Percentiles rank a stretch among this genome's conserved stretches.
Evolutionary conservation across 305 asterid genomes (phyloP).

Genomic region (Euphrasia arctica): DNA sequence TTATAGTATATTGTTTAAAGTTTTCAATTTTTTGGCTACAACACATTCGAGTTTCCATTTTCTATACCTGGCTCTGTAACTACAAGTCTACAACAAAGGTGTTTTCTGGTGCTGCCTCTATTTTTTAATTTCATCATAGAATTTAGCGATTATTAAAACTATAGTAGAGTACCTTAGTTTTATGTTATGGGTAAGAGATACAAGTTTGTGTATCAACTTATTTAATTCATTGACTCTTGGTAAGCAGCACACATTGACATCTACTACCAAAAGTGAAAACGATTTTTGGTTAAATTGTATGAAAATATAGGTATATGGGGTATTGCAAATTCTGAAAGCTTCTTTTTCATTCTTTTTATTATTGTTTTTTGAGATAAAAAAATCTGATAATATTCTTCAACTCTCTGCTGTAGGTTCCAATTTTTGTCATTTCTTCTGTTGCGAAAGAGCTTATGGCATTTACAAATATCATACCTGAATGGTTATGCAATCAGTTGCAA

Average conservation of each 20-base stretch:
- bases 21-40: conserved; percentile 5
- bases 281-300: conserved; percentile 15
- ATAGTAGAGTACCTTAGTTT: conserved; percentile 1
- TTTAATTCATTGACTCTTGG: background rate
- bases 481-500: conserved; percentile 65
- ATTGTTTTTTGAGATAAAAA: background rate
- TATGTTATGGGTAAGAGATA: background rate
- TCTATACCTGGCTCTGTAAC: background rate
- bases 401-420: conserved; percentile 60
- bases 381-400: conserved; percentile 2
- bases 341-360: conserved; percentile 8
- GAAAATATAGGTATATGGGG: conserved; percentile 14
- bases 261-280: conserved; percentile 12
- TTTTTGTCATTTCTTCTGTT: conserved; percentile 69
- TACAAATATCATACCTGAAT: conserved; percentile 81
- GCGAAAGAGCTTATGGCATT: conserved; percentile 79
- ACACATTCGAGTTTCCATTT: too few relatives aligned
- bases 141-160: too few relatives aligned
- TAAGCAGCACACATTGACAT: background rate
- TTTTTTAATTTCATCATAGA: too few relatives aligned
- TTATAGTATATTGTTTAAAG: background rate
- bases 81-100: background rate
- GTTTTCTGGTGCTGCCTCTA: too few relatives aligned
- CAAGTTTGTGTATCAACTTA: background rate
- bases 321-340: conserved; percentile 6